A percentile compares a stretch with the other conserved stretches of the same genome.
These are phyloP conservation scores for Pyrenochaeta sp. DNA, from an alignment of 2,329 filamentous ascomycete species.

Conservation along the genomic window DNA sequence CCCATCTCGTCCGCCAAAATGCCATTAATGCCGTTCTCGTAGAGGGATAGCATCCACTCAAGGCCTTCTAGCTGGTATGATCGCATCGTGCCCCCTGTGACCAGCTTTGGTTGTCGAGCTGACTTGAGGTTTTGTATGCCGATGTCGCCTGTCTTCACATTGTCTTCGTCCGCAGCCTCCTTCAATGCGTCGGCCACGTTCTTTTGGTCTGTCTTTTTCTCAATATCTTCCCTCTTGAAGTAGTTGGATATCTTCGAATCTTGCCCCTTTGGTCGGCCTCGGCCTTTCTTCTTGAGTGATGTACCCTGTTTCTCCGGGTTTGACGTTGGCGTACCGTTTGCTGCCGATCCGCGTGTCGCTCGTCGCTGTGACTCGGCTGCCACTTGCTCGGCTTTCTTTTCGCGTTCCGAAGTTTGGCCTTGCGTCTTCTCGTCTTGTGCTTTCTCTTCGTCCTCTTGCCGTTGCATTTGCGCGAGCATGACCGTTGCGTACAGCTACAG, in stretches of 20 bases:
- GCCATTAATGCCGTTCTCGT: conserved; percentile 90
- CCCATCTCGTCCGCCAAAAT: conserved; percentile 97
- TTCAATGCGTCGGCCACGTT: conserved; percentile 66
- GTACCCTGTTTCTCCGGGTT: conserved; percentile 31
- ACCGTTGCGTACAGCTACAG: conserved; percentile 58
- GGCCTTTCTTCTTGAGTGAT: conserved; percentile 34
- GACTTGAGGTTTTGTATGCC: conserved; percentile 76
- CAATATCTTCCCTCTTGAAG: conserved; percentile 67
- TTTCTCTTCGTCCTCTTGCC: conserved; percentile 59
- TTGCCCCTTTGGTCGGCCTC: conserved; percentile 52
- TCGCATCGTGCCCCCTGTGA: conserved; percentile 89
- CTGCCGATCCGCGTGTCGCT: conserved; percentile 53
- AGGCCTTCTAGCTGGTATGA: conserved; percentile 94
- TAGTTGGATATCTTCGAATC: conserved; percentile 64
- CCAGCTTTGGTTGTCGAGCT: conserved; percentile 83
- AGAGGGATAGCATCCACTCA: conserved; percentile 86
- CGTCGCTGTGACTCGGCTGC: conserved; percentile 57
- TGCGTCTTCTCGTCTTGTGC: conserved; percentile 56
- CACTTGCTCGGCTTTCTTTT: conserved; percentile 57
- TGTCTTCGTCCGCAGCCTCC: conserved; percentile 65
- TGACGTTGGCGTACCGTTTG: conserved; percentile 17
- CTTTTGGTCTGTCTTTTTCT: conserved; percentile 61
- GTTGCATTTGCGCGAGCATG: conserved; percentile 63
- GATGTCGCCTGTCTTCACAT: conserved; percentile 66
- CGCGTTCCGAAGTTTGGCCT: conserved; percentile 55